Evolutionary conservation across 176 grass and related monocot genomes (phyloP), one percentile per base, ranked within the genome.

Genomic region (Microstegium vimineum): DNA sequence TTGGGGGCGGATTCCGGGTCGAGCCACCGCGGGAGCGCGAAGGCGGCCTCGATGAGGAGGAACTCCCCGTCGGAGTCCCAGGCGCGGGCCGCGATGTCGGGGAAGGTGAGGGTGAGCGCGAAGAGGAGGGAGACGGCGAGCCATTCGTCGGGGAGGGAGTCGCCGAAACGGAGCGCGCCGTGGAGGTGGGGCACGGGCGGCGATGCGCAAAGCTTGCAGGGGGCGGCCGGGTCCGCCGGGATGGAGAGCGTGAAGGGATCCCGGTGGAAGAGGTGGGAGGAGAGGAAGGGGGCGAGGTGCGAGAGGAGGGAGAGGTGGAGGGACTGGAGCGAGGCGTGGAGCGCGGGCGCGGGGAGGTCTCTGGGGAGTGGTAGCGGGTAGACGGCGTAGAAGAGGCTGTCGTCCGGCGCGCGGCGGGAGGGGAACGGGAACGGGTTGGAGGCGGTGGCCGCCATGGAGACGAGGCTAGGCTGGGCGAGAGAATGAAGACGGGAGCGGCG

Each of bases 61-160:
- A 99, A 99, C 42, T 99, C 96, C 2, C 96, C 96, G 18, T 99
- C 96, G 10, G 93, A 95, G 73, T 99, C 96, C 96, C 93, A 95
- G 0, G 90, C 73, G 69, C 89, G 86, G 37, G 84, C 88, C 13
- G 79, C 83, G 27, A 87, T 3, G 52, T 66, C 6, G 0, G 89
- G 92, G 59, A 95, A 76, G 54, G 76, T 69, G 59, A 72, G 62
- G 54, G 96, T 90, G 67, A 90, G 89, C 6, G 71, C 27, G 82
- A 95, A 98, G 37, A 98, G 84, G 57, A 98, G 90, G 76, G 91
- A 80, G 26, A 86, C 89, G 14, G 85, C 88, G 85, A 98, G 81
- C 96, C 96, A 98, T 70, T 98, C 96, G 62, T 95, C 96, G 26
- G 89, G 79, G 59, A 98, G 80, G 38, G 90, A 89, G 85, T 99